Evolutionary conservation across 768 basidiomycete genomes (phyloP).

Genomic region (Mycena floridula): DNA sequence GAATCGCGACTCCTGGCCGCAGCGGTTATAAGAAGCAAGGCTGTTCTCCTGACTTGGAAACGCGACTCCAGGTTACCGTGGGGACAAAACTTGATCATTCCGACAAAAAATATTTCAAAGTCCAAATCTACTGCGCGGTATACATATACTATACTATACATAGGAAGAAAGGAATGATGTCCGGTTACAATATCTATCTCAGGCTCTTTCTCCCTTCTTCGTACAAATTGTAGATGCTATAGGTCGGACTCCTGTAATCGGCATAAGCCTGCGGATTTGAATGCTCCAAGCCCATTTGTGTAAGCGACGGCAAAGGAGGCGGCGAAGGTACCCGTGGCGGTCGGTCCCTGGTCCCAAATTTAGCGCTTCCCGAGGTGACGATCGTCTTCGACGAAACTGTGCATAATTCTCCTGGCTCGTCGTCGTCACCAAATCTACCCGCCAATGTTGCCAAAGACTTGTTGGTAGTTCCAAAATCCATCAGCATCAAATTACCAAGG

Average conservation of each 20-base stretch:
- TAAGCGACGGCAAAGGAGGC: slow-evolving; percentile 62
- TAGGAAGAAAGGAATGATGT: background rate
- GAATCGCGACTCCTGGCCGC: background rate
- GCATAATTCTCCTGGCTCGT: background rate
- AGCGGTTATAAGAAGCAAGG: background rate
- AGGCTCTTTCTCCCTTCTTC: slow-evolving; percentile 53
- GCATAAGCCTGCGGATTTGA: slow-evolving; percentile 54
- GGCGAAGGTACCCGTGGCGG: slow-evolving; percentile 80
- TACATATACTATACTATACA: background rate
- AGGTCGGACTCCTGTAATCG: slow-evolving; percentile 74
- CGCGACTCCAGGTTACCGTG: background rate
- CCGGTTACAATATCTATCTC: slow-evolving; percentile 9
- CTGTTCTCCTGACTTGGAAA: background rate
- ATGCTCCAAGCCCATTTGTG: slow-evolving; percentile 73
- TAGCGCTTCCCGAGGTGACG: background rate
- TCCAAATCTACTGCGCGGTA: slow-evolving; percentile 2
- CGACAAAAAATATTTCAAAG: too few species aligned
- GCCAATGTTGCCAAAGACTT: slow-evolving; percentile 26
- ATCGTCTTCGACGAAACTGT: background rate
- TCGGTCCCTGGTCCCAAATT: slow-evolving; percentile 34
- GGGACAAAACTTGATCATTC: too few species aligned
- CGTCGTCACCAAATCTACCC: slow-evolving; percentile 10
- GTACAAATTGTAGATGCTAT: slow-evolving; percentile 76
- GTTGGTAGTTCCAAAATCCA: slow-evolving; percentile 42
- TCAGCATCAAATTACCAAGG: slow-evolving; percentile 56